phyloP scores from a whole-genome alignment of 257 asterid species.

The Cordia subcordata region DNA sequence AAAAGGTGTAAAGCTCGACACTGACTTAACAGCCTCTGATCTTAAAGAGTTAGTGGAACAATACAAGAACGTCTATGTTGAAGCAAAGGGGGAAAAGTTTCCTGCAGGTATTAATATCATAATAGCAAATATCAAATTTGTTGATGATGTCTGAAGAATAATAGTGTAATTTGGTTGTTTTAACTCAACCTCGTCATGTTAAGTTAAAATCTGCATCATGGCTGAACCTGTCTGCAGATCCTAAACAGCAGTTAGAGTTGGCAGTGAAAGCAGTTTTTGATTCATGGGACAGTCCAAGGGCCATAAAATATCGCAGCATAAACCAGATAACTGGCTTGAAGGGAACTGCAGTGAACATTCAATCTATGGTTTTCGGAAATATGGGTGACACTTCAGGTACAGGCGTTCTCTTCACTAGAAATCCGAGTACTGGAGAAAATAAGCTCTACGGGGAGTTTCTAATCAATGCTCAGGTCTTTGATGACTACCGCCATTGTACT shows the following conservation, averaged over 20 bases:
- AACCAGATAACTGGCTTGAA: slow-evolving; percentile 81
- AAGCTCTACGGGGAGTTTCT: slow-evolving; percentile 95
- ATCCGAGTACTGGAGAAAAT: slow-evolving; percentile 91
- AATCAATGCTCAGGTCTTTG: slow-evolving; percentile 83
- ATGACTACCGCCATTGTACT: slow-evolving; percentile 2
- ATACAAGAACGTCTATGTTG: slow-evolving; percentile 70
- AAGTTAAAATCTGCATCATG: neutral
- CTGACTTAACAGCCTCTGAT: slow-evolving; percentile 77
- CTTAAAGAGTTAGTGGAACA: slow-evolving; percentile 80
- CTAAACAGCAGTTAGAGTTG: slow-evolving; percentile 77
- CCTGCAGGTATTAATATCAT: slow-evolving; percentile 58
- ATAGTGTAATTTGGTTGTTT: neutral
- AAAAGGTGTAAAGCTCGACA: slow-evolving; percentile 64
- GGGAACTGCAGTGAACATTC: slow-evolving; percentile 97
- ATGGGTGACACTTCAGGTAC: slow-evolving; percentile 98
- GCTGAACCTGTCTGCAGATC: slow-evolving; percentile 37
- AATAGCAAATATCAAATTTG: neutral
- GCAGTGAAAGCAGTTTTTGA: slow-evolving; percentile 85
- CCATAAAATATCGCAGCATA: slow-evolving; percentile 72
- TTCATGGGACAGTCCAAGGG: slow-evolving; percentile 97
- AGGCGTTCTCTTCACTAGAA: slow-evolving; percentile 92
- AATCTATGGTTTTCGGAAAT: slow-evolving; percentile 98
- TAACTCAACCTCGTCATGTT: neutral
- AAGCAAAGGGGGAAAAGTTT: slow-evolving; percentile 73
- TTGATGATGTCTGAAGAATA: neutral